Conservation (phyloP, 352 stramenopile genomes). For the Globisporangium abappressorium region DNA sequence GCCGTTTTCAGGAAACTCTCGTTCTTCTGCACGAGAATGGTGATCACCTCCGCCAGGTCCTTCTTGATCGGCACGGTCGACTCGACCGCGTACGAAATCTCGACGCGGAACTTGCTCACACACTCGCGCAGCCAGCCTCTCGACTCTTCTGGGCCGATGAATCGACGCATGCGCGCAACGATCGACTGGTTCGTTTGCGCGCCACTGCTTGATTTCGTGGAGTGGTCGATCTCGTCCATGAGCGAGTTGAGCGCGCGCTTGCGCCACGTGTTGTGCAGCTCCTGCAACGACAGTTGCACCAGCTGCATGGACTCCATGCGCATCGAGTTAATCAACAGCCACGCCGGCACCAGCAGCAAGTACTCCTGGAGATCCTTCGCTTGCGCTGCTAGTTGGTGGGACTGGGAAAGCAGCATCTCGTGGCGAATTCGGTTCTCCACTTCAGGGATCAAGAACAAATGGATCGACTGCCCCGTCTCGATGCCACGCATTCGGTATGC, state of each 20-base stretch:
- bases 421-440: slow-evolving; percentile 87
- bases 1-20: slow-evolving; percentile 53
- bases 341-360: slow-evolving; percentile 85
- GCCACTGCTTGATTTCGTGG: slow-evolving; percentile 4
- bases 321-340: slow-evolving; percentile 99
- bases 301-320: slow-evolving; percentile 99
- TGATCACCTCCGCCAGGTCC: slow-evolving; percentile 66
- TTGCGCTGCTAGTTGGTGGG: slow-evolving; percentile 17
- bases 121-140: slow-evolving; percentile 65
- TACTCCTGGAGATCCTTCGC: slow-evolving; percentile 46
- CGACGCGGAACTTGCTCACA: slow-evolving; percentile 71
- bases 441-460: slow-evolving; percentile 91
- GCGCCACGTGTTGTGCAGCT: slow-evolving; percentile 98
- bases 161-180: slow-evolving; percentile 53
- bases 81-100: slow-evolving; percentile 80
- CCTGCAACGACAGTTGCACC: slow-evolving; percentile 95
- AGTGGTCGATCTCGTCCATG: slow-evolving; percentile 59
- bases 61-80: slow-evolving; percentile 62
- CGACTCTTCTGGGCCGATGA: slow-evolving; percentile 40
- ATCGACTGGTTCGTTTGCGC: slow-evolving; percentile 27
- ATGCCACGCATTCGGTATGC: slow-evolving; percentile 92
- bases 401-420: slow-evolving; percentile 57
- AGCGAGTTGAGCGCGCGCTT: slow-evolving; percentile 93
- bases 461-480: slow-evolving; percentile 90
- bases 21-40: slow-evolving; percentile 54